phyloP scores from a whole-genome alignment of 2,329 filamentous ascomycete genomes.

The Amesomyces nigricolor region DNA sequence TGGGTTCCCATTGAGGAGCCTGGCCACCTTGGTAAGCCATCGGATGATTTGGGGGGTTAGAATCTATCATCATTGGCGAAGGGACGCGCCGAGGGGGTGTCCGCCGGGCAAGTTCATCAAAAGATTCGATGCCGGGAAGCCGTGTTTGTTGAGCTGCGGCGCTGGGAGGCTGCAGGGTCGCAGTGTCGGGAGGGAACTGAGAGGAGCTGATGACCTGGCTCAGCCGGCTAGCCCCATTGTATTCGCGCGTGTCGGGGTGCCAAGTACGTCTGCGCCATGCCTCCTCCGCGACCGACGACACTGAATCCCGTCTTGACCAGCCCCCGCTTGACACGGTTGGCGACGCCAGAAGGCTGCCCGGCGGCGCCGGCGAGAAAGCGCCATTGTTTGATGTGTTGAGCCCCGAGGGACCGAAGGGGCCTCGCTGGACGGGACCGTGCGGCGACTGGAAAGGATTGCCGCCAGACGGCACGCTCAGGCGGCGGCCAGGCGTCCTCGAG shows the following conservation, averaged over 20 bases:
- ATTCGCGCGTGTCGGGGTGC: slow-evolving; percentile 72
- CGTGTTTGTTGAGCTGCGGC: slow-evolving; percentile 55
- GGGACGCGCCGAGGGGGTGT: slow-evolving; percentile 59
- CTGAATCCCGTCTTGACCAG: slow-evolving; percentile 62
- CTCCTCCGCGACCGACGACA: slow-evolving; percentile 58
- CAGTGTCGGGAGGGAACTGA: slow-evolving; percentile 51
- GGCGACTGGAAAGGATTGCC: slow-evolving; percentile 68
- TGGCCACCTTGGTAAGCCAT: slow-evolving; percentile 37
- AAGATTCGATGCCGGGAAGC: slow-evolving; percentile 86
- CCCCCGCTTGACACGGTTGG: slow-evolving; percentile 58
- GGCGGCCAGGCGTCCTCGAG: slow-evolving; percentile 61
- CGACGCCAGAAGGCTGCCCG: slow-evolving; percentile 55
- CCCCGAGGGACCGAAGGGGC: slow-evolving; percentile 52
- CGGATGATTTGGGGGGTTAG: slow-evolving; percentile 37
- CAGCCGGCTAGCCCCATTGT: slow-evolving; percentile 57
- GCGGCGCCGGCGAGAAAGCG: slow-evolving; percentile 47
- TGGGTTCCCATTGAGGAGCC: slow-evolving; percentile 56
- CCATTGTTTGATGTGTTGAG: slow-evolving; percentile 50
- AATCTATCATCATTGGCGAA: slow-evolving; percentile 75
- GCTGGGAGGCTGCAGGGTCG: slow-evolving; percentile 43
- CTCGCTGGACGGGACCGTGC: slow-evolving; percentile 48
- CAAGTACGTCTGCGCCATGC: slow-evolving; percentile 81
- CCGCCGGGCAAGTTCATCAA: slow-evolving; percentile 64
- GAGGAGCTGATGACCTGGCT: slow-evolving; percentile 69
- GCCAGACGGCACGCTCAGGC: slow-evolving; percentile 75